Percentiles rank a stretch among this genome's conserved stretches.
phyloP scores from a whole-genome alignment of 1,139 yeast species.

The Kodamaea ohmeri region DNA sequence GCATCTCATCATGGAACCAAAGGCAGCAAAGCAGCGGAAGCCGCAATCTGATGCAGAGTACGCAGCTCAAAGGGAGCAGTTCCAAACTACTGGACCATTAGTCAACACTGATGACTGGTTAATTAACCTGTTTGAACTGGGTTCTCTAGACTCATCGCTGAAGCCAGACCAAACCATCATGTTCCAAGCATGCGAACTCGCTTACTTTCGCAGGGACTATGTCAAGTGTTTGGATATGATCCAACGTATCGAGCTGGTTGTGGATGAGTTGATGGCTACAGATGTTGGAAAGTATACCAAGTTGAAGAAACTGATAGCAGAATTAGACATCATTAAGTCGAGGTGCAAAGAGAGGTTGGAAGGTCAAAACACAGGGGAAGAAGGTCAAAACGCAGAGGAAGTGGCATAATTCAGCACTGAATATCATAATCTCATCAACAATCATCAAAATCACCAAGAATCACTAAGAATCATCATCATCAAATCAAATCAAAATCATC shows the following conservation, averaged over 20 bases:
- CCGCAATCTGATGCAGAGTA: constrained; percentile 59
- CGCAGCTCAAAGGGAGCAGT: constrained; percentile 42
- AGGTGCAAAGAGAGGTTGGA: constrained; percentile 27
- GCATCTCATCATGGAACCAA: constrained; percentile 4
- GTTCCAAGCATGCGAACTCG: constrained; percentile 47
- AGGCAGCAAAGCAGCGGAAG: constrained; percentile 34
- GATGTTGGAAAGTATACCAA: constrained; percentile 30
- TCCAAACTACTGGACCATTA: constrained; percentile 49
- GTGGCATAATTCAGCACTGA: too few species aligned
- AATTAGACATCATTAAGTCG: constrained; percentile 41
- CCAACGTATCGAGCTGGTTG: constrained; percentile 27
- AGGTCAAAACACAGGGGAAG: too few species aligned
- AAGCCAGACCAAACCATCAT: constrained; percentile 37
- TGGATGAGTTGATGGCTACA: constrained; percentile 30
- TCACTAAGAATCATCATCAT: too few species aligned
- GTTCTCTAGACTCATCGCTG: constrained; percentile 22
- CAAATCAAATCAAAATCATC: too few species aligned
- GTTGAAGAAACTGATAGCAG: constrained; percentile 46
- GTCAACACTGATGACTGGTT: constrained; percentile 50
- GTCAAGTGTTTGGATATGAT: constrained; percentile 38
- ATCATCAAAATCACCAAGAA: too few species aligned
- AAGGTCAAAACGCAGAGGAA: too few species aligned
- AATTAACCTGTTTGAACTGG: constrained; percentile 23
- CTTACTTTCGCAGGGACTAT: constrained; percentile 49
- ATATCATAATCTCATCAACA: too few species aligned